Evolutionary conservation across 306 rosid genomes (phyloP), one percentile per base, ranked within the genome.

Genomic region (Vigna hirtella): DNA sequence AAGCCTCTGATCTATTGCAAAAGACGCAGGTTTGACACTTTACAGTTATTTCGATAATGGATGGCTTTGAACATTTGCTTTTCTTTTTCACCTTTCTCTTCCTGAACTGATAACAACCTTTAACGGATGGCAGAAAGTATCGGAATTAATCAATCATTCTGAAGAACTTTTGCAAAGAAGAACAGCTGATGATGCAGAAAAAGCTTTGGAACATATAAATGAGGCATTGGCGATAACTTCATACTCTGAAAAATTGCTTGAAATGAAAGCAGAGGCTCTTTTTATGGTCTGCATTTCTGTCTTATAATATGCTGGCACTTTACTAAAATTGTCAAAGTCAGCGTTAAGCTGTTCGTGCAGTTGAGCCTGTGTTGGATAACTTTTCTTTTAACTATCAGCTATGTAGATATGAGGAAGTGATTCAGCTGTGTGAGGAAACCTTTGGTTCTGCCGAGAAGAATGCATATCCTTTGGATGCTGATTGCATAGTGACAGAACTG

Each of bases 231-330:
- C 20, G 32, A 66, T 66, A 17, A 40, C 52, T 66, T 20, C 52
- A 12, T 20, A 42, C 52, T 66, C 52, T 18, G 71, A 66, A 66
- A 66, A 66, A 5, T 42, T 66, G 52, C 71, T 42, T 66, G 52
- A 66, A 66, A 66, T 42, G 71, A 66, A 66, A 66, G 71, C 71
- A 20, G 34, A 40, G 17, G 71, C 71, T 42, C 71, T 66, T 66
- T 66, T 40, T 66, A 66, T 66, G 71, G 71, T 66, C 51, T 18
- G 71, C 51, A 40, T 42, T 10, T 66, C 51, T 42, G 52, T 66
- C 52, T 42, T 38, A 65, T 65, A 65, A 17, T 65, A 36, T 9
- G 28, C 70, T 65, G 48, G 45, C 69, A 11, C 6, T 66, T 66
- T 42, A 66, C 34, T 66, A 20, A 38, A 42, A 11, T 52, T 34